Evolutionary conservation across 2,329 filamentous ascomycete genomes (phyloP), one percentile per base, ranked within the genome.

Genomic region (Alternaria sp.): DNA sequence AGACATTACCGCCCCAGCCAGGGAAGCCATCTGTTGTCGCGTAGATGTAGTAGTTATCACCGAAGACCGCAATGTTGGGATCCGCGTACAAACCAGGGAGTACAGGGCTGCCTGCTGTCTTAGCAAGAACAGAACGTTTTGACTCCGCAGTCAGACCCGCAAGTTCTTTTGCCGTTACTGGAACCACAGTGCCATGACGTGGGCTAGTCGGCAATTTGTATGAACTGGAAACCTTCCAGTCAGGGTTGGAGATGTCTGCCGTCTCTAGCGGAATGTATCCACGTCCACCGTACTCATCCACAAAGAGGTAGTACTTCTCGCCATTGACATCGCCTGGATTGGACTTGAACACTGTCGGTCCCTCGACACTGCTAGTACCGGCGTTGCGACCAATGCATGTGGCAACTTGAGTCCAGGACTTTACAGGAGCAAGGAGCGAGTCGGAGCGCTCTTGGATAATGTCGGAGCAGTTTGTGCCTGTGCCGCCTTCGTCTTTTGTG

Each of bases 211-310:
- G 86, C 4, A 87, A 74, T 19, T 75, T 81, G 73, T 83, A 87
- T 0, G 75, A 79, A 6, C 67, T 65, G 0, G 85, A 82, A 0
- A 87, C 79, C 40, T 77, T 81, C 86, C 86, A 87, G 7, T 72
- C 61, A 0, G 85, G 85, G 12, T 82, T 83, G 11, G 81, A 77
- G 47, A 87, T 83, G 51, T 87, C 81, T 0, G 70, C 66, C 0
- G 86, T 86, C 74, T 86, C 83, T 0, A 87, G 79, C 0, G 86
- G 85, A 11, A 87, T 83, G 66, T 87, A 87, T 0, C 85, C 85
- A 4, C 85, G 80, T 4, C 80, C 81, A 2, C 71, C 77, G 58
- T 86, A 87, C 66, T 87, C 86, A 49, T 87, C 85, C 0, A 87
- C 83, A 49, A 87, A 87, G 0, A 87, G 82, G 66, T 86, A 87